phyloP scores from a whole-genome alignment of 768 basidiomycete genomes.

The Boletus rubescentipes region DNA sequence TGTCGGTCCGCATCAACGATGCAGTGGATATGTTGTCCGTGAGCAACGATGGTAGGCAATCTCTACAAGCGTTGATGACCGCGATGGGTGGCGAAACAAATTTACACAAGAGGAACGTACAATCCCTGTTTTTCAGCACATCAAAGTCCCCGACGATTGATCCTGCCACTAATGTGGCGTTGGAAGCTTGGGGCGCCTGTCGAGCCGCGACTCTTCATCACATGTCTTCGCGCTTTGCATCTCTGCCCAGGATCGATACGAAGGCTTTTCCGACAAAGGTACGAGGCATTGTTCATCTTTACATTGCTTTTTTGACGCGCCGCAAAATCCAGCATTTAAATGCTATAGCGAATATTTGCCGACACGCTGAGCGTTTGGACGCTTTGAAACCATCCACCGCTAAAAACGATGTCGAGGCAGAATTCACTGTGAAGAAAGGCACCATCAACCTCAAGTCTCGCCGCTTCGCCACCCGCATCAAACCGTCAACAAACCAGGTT shows the following conservation, averaged over 20 bases:
- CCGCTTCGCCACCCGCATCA: slow-evolving; percentile 48
- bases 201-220: slow-evolving; percentile 30
- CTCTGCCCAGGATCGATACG: slow-evolving; percentile 24
- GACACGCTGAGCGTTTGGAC: slow-evolving; percentile 46
- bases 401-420: slow-evolving; percentile 43
- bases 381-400: slow-evolving; percentile 45
- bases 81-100: slow-evolving; percentile 38
- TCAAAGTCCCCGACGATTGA: slow-evolving; percentile 17
- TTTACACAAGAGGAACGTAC: slow-evolving; percentile 29
- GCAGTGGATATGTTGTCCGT: slow-evolving; percentile 46
- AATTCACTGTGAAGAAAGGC: slow-evolving; percentile 29
- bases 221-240: slow-evolving; percentile 17
- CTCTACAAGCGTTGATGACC: slow-evolving; percentile 34
- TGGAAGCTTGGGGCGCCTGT: slow-evolving; percentile 48
- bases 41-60: slow-evolving; percentile 25
- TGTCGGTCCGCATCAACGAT: slow-evolving; percentile 31
- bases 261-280: slow-evolving; percentile 32
- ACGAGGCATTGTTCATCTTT: neutral
- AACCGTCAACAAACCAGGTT: slow-evolving; percentile 39
- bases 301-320: neutral
- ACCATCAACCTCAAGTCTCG: slow-evolving; percentile 35
- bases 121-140: slow-evolving; percentile 29
- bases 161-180: slow-evolving; percentile 26
- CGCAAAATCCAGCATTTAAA: slow-evolving; percentile 37
- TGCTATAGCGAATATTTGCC: slow-evolving; percentile 46